Conservation (phyloP, 2,329 filamentous ascomycete genomes). For the Ophiobolus disseminans region DNA sequence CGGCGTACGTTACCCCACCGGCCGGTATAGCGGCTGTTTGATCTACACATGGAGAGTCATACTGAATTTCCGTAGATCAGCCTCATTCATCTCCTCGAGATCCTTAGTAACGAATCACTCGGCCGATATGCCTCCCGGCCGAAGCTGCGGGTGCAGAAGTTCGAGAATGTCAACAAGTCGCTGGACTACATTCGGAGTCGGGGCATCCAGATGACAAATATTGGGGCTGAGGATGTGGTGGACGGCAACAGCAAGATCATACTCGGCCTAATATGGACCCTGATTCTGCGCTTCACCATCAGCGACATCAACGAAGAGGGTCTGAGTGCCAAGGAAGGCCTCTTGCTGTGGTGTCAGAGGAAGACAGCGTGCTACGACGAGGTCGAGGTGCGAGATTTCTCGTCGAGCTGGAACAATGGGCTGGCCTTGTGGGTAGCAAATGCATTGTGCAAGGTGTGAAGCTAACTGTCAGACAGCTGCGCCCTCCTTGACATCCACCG, state of each 20-base stretch:
- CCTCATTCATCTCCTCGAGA: conserved; percentile 96
- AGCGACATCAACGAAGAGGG: conserved; percentile 98
- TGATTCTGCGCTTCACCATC: conserved; percentile 97
- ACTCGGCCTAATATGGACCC: conserved; percentile 94
- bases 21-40: conserved; percentile 8
- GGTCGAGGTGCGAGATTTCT: conserved; percentile 95
- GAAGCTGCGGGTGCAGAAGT: conserved; percentile 93
- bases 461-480: conserved; percentile 60
- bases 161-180: conserved; percentile 97
- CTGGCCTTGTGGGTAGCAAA: conserved; percentile 72
- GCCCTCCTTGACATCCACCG: conserved; percentile 95
- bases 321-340: conserved; percentile 94
- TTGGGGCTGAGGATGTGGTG: conserved; percentile 96
- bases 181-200: conserved; percentile 91
- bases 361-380: conserved; percentile 99
- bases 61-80: conserved; percentile 68
- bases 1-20: conserved; percentile 70
- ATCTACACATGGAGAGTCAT: conserved; percentile 7
- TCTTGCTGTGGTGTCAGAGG: conserved; percentile 95
- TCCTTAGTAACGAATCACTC: conserved; percentile 90
- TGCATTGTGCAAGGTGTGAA: no score
- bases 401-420: conserved; percentile 94
- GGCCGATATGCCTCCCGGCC: conserved; percentile 96
- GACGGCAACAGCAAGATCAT: conserved; percentile 98
- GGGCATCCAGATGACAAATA: conserved; percentile 97